These are phyloP conservation scores for Anacardium occidentale DNA, from an alignment of 345 rosid species.

Conservation along the genomic window DNA sequence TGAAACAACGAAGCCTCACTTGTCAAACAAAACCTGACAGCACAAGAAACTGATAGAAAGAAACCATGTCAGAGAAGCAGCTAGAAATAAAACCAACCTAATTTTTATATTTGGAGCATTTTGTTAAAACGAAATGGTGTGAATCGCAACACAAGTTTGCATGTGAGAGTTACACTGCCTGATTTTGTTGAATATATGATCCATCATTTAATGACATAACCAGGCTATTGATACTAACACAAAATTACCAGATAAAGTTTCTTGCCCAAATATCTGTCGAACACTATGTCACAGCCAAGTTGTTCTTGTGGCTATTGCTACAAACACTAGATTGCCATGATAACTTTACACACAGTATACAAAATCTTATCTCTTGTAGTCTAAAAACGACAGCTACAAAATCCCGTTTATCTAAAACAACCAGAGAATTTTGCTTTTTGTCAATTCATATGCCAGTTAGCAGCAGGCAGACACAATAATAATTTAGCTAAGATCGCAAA, in stretches of 20 bases:
- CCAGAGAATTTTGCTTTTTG: neutral
- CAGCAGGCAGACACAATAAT: neutral
- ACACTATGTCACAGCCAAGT: neutral
- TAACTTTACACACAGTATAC: neutral
- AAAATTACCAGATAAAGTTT: too few species aligned
- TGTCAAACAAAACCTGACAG: constrained; percentile 34
- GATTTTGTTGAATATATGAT: neutral
- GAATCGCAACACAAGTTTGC: neutral
- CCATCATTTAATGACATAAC: neutral
- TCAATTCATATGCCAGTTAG: neutral
- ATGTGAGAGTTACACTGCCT: neutral
- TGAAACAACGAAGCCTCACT: constrained; percentile 28
- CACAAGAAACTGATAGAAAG: constrained; percentile 17
- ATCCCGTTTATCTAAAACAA: neutral
- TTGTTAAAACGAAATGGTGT: neutral
- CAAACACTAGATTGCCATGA: neutral
- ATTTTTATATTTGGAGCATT: neutral
- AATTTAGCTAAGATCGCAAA: neutral
- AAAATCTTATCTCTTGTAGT: constrained; percentile 1
- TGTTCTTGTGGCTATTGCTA: constrained; percentile 6
- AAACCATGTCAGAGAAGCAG: constrained; percentile 22
- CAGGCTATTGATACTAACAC: neutral
- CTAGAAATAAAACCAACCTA: neutral
- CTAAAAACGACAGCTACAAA: neutral
- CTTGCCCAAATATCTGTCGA: neutral